Percentiles rank a stretch among this genome's conserved stretches.
Evolutionary conservation across 805 yeast species (phyloP).

Genomic region (Tetrapisispora namnaoensis): DNA sequence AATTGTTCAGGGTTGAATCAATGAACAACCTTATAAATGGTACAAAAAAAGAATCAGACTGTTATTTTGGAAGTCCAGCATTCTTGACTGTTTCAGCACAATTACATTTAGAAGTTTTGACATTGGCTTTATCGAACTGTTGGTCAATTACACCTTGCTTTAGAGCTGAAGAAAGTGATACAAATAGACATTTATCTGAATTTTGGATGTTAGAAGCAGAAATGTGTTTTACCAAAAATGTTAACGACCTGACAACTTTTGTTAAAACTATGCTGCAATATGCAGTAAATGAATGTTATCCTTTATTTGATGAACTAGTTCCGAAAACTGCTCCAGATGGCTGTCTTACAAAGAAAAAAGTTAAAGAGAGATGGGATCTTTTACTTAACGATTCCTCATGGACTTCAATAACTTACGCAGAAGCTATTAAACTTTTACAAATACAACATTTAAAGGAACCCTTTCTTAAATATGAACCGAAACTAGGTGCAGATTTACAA

Average conservation of each 20-base stretch:
- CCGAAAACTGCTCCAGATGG: slow-evolving; percentile 11
- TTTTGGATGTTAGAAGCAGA: slow-evolving; percentile 99
- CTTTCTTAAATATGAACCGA: slow-evolving; percentile 35
- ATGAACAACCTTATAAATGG: slow-evolving; percentile 2
- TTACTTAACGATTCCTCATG: slow-evolving; percentile 36
- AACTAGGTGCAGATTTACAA: slow-evolving; percentile 64
- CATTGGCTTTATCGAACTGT: slow-evolving; percentile 65
- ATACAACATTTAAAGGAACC: slow-evolving; percentile 26
- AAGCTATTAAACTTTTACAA: slow-evolving; percentile 53
- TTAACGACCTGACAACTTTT: slow-evolving; percentile 52
- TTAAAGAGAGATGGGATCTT: slow-evolving; percentile 49
- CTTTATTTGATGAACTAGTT: slow-evolving; percentile 17
- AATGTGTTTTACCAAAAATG: slow-evolving; percentile 50
- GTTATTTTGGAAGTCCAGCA: slow-evolving; percentile 53
- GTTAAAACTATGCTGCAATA: slow-evolving; percentile 48
- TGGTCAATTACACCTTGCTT: slow-evolving; percentile 91
- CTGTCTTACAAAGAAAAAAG: slow-evolving; percentile 16
- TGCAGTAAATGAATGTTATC: slow-evolving; percentile 31
- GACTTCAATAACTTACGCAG: slow-evolving; percentile 63
- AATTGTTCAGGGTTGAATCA: slow-evolving; percentile 51
- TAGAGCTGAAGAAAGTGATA: slow-evolving; percentile 86
- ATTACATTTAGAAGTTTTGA: slow-evolving; percentile 74
- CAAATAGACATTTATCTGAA: slow-evolving; percentile 84
- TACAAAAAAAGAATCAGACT: neutral
- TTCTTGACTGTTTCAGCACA: slow-evolving; percentile 87